Base-by-base conservation (phyloP, 768 basidiomycete genomes). In the Xerocomellus chrysenteron region DNA sequence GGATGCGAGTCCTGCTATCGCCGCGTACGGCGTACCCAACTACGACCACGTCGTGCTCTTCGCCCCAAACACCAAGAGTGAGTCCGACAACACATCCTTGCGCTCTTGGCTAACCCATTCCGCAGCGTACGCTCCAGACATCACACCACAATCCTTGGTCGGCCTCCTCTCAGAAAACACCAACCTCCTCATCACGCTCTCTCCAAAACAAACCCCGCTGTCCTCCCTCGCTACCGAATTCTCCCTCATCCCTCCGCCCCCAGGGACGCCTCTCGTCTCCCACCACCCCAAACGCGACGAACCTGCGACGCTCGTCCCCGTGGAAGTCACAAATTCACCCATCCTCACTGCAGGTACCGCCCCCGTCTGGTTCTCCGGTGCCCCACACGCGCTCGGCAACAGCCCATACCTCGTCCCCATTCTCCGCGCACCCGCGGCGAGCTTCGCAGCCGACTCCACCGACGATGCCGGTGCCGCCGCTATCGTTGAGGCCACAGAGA, bases 31-130 rank as follows among this genome's bases (percentile, higher is more conserved):
- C 63, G 80, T 87, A 21, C 82, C 88, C 39, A 76, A 81, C 46
- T 97, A 92, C 73, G 82, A 86, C 46, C 94, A 98, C 68, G 83
- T 97, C 73, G 83, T 98, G 60, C 70, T 98, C 60, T 87, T 97
- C 57, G 82, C 94, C 2, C 88, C 94, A 12, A 84, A 90, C 56
- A 80, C 88, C 43, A 97, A 97, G 79, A 78, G 96, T 96, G 66
- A 67, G 67, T 47, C 32, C 16, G 24, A 3, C n/a, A 2, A 7
- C 37, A 2, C n/a, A 1, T 4, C 4, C 26, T 8, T 12, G 4
- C 10, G 1, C 26, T 4, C 35, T 14, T 11, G 5, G 12, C 52
- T 54, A 30, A 65, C 43, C 19, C 26, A 7, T 10, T 48, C 42
- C 17, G 8, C 60, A 94, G 91, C 78, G 32, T 83, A 84, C 55